Percentiles rank a stretch among this genome's conserved stretches.
Conservation (phyloP, 176 grass and related monocot genomes). For the Eragrostis nindensis region DNA sequence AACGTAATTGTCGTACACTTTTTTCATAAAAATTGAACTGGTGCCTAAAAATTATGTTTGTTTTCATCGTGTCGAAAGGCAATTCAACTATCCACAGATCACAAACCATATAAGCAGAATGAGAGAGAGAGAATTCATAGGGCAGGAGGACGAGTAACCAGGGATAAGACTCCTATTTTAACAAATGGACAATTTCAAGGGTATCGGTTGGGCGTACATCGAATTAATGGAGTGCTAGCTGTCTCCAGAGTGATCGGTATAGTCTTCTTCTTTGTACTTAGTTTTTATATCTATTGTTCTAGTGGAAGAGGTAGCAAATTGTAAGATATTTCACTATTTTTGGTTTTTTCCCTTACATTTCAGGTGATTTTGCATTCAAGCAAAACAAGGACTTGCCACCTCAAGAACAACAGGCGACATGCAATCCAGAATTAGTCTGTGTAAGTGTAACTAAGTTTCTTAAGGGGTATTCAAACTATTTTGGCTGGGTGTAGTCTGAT, state of each 20-base stretch:
- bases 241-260: slow-evolving; percentile 38
- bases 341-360: neutral
- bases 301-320: neutral
- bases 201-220: neutral
- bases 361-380: slow-evolving; percentile 40
- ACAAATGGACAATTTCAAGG: neutral
- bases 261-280: neutral
- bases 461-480: neutral
- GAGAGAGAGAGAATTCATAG: neutral
- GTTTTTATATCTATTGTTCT: neutral
- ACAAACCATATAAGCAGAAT: neutral
- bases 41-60: neutral
- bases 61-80: slow-evolving; percentile 34
- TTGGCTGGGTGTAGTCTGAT: neutral
- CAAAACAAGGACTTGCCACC: neutral
- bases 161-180: neutral
- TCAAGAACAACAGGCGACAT: slow-evolving; percentile 34
- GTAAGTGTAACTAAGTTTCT: slow-evolving; percentile 29
- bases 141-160: slow-evolving; percentile 9
- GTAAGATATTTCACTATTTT: neutral
- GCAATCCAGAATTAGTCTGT: slow-evolving; percentile 1
- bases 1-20: neutral
- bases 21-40: neutral
- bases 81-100: slow-evolving; percentile 25
- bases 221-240: neutral